A percentile compares a stretch with the other conserved stretches of the same genome.
phyloP scores from a whole-genome alignment of 2,329 filamentous ascomycete genomes.

The Apiospora malaysiana region DNA sequence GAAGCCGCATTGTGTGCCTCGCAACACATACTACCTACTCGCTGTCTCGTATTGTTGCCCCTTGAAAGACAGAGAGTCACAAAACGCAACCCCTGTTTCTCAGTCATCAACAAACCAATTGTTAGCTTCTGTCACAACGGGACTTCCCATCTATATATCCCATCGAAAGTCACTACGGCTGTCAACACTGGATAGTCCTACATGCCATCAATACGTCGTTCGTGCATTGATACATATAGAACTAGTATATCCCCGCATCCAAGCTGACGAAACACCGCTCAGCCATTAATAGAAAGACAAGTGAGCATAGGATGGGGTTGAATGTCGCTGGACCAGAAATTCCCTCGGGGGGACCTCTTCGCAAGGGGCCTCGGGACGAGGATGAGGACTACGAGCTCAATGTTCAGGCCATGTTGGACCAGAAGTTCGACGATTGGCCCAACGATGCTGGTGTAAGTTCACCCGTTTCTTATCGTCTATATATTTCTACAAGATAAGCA shows the following conservation, averaged over 20 bases:
- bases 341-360: background rate
- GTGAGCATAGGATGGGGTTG: background rate
- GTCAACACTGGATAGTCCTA: background rate
- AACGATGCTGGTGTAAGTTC: slow-evolving; percentile 54
- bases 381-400: slow-evolving; percentile 32
- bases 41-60: background rate
- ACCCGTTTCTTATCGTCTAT: too few species aligned
- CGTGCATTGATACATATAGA: background rate
- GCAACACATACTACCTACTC: slow-evolving; percentile 5
- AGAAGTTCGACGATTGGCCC: slow-evolving; percentile 51
- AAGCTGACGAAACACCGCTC: background rate
- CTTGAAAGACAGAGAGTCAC: background rate
- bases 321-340: background rate
- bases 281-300: background rate
- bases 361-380: slow-evolving; percentile 26
- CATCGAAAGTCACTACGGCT: background rate
- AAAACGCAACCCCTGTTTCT: background rate
- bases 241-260: background rate
- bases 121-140: background rate
- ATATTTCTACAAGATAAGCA: too few species aligned
- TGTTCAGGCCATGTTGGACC: slow-evolving; percentile 27
- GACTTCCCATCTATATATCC: background rate
- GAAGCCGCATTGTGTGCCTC: background rate
- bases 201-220: background rate
- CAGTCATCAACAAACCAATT: too few species aligned